A percentile compares a stretch with the other conserved stretches of the same genome.
These are phyloP conservation scores for Amanita rubescens DNA, from an alignment of 768 basidiomycete species.

Conservation along the genomic window DNA sequence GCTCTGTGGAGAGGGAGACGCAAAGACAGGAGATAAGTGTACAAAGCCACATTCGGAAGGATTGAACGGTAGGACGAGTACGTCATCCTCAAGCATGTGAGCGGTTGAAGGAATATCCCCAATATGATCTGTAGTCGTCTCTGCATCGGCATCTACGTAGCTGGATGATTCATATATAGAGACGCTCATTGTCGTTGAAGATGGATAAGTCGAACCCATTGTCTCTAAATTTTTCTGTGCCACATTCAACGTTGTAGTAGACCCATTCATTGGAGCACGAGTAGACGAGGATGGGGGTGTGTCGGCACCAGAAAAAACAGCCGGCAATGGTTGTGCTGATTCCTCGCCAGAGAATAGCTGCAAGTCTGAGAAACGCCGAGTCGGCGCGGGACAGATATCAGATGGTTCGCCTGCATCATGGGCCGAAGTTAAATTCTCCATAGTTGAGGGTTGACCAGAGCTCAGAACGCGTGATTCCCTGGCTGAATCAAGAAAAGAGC, in stretches of 20 bases:
- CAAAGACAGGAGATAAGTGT: constrained; percentile 30
- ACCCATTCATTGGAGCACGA: too few species aligned
- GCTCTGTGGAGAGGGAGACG: constrained; percentile 6
- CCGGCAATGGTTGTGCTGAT: too few species aligned
- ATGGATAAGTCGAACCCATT: background rate
- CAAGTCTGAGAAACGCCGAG: background rate
- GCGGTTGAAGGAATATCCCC: too few species aligned
- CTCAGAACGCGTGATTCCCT: background rate
- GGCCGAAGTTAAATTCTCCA: background rate
- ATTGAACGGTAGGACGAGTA: constrained; percentile 24
- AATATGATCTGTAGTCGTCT: too few species aligned
- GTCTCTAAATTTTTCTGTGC: background rate
- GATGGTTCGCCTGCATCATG: background rate
- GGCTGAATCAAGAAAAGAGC: background rate
- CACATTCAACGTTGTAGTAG: background rate
- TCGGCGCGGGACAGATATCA: background rate
- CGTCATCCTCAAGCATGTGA: constrained; percentile 9
- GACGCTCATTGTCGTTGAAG: constrained; percentile 7
- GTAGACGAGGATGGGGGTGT: background rate
- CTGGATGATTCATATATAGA: constrained; percentile 7
- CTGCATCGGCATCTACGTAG: background rate
- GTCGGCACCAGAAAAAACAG: too few species aligned
- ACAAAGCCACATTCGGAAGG: constrained; percentile 34
- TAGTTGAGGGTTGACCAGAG: background rate
- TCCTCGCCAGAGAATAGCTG: background rate